Evolutionary conservation across 306 rosid species (phyloP).

Genomic region (Acacia confusa): DNA sequence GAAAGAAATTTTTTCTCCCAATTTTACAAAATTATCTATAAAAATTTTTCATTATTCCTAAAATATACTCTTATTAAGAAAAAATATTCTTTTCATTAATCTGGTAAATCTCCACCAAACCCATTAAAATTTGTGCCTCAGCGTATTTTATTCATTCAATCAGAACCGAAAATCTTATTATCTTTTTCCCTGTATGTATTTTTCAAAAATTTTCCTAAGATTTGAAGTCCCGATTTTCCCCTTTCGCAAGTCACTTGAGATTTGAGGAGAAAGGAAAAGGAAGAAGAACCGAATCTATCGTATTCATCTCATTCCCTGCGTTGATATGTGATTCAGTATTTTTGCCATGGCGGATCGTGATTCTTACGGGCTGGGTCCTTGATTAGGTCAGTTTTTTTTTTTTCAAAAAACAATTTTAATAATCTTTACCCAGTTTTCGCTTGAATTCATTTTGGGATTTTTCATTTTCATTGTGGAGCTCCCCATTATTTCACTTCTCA

Average conservation of each 20-base stretch:
- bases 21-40: too few species aligned
- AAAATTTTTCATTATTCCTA: too few species aligned
- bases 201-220: neutral
- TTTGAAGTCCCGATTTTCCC: neutral
- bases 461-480: neutral
- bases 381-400: slow-evolving; percentile 18
- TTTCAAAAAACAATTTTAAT: neutral
- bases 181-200: too few species aligned
- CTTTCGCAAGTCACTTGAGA: slow-evolving; percentile 38
- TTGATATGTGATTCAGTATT: slow-evolving; percentile 22
- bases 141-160: too few species aligned
- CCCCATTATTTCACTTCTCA: neutral
- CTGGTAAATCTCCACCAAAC: too few species aligned
- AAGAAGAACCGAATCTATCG: neutral
- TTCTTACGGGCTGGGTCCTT: slow-evolving; percentile 58
- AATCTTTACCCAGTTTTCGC: neutral
- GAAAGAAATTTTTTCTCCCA: too few species aligned
- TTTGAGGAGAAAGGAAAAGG: slow-evolving; percentile 22
- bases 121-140: too few species aligned
- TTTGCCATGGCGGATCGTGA: slow-evolving; percentile 66
- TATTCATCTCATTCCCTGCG: neutral
- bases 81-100: too few species aligned
- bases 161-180: too few species aligned
- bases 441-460: neutral
- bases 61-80: too few species aligned